A percentile compares a stretch with the other conserved stretches of the same genome.
Conservation (phyloP, 2,329 filamentous ascomycete species). For the Fonsecaea pugnacius region DNA sequence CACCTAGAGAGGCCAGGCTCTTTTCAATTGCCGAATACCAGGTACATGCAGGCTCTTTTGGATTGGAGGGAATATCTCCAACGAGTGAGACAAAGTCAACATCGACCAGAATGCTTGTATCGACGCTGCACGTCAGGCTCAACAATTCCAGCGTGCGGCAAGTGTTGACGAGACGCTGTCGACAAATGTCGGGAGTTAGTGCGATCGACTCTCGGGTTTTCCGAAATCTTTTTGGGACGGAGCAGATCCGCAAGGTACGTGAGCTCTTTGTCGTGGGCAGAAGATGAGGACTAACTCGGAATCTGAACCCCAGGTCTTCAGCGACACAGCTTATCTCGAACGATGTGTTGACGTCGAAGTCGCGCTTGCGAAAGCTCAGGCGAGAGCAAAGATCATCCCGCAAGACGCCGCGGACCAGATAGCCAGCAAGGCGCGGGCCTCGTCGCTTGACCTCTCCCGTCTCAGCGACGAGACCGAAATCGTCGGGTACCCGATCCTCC, state of each 20-base stretch:
- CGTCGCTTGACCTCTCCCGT: not conserved
- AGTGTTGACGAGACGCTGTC: not conserved
- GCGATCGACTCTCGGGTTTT: constrained; percentile 39
- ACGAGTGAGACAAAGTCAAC: not conserved
- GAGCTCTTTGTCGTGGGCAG: too few relatives aligned
- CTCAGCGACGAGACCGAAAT: constrained; percentile 36
- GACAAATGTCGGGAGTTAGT: not conserved
- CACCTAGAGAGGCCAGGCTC: not conserved
- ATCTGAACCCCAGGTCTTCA: constrained; percentile 28
- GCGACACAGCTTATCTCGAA: constrained; percentile 36
- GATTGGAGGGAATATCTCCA: not conserved
- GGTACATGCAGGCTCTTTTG: not conserved
- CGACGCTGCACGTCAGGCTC: not conserved
- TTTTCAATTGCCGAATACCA: not conserved
- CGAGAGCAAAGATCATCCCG: constrained; percentile 35
- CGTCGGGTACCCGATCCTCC: constrained; percentile 39
- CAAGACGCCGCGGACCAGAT: not conserved
- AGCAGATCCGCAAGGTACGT: constrained; percentile 33
- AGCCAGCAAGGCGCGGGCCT: not conserved
- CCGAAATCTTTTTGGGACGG: constrained; percentile 38
- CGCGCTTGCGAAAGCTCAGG: constrained; percentile 37
- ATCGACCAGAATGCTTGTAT: not conserved
- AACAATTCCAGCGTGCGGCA: not conserved
- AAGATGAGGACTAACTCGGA: not conserved
- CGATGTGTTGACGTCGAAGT: constrained; percentile 35